Evolutionary conservation across 768 basidiomycete species (phyloP).

Genomic region (Crucibulum laeve): DNA sequence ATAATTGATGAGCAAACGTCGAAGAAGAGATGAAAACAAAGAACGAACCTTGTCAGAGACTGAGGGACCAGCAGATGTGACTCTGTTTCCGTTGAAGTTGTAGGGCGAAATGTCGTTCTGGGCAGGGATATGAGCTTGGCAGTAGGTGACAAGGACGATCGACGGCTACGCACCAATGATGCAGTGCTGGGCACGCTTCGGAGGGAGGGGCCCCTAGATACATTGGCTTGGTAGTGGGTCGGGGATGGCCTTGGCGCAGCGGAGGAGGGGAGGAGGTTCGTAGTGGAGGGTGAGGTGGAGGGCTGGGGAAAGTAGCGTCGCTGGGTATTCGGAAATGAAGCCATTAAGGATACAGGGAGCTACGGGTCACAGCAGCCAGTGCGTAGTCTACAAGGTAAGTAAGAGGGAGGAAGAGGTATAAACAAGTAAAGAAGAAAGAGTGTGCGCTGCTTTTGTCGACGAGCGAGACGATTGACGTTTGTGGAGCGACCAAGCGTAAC

Average conservation of each 20-base stretch:
- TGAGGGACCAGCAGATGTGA: constrained; percentile 28
- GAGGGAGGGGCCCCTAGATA: constrained; percentile 18
- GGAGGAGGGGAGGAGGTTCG: constrained; percentile 41
- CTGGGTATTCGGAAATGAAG: constrained; percentile 31
- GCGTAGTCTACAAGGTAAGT: too few relatives aligned
- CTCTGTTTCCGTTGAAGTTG: constrained; percentile 22
- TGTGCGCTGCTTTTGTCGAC: too few relatives aligned
- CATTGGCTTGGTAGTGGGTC: not conserved
- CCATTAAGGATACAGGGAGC: too few relatives aligned
- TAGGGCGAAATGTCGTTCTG: constrained; percentile 40
- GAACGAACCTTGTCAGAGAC: constrained; percentile 55
- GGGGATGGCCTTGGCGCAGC: not conserved
- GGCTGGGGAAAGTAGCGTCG: constrained; percentile 35
- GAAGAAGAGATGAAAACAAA: not conserved
- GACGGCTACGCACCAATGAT: constrained; percentile 33
- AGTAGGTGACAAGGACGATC: not conserved
- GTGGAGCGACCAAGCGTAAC: too few relatives aligned
- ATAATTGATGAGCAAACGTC: constrained; percentile 4
- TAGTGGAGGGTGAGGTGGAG: constrained; percentile 43
- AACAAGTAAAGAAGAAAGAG: constrained; percentile 14
- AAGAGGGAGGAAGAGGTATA: constrained; percentile 1
- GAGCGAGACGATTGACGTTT: too few relatives aligned
- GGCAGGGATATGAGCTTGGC: constrained; percentile 3
- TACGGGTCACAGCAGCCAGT: too few relatives aligned
- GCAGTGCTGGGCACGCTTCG: constrained; percentile 31